Percentiles rank a stretch among this genome's conserved stretches.
Conservation (phyloP, 768 basidiomycete genomes). For the Nevesoporus exiguus region DNA sequence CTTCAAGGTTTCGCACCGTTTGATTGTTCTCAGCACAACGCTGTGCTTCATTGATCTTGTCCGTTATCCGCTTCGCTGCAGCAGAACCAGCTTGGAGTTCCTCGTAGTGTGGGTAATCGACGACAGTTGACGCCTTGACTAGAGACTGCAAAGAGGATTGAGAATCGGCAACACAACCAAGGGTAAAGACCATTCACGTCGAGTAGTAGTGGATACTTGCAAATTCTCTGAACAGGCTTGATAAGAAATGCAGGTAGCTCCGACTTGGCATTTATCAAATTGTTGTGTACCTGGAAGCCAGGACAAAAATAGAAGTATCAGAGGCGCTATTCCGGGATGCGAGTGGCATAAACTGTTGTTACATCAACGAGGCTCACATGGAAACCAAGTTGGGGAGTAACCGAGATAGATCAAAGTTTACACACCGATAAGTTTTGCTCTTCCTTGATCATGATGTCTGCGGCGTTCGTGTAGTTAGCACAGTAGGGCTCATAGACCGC, state of each 20-base stretch:
- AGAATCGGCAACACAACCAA: constrained; percentile 11
- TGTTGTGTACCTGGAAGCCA: constrained; percentile 60
- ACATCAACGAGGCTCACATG: constrained; percentile 23
- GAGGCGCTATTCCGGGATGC: constrained; percentile 19
- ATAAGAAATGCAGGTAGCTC: constrained; percentile 96
- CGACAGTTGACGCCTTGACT: constrained; percentile 63
- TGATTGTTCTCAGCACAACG: constrained; percentile 87
- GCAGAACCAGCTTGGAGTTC: constrained; percentile 83
- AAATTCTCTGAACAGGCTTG: constrained; percentile 97
- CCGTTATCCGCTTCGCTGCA: constrained; percentile 89
- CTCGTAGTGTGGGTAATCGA: constrained; percentile 66
- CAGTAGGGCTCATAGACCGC: constrained; percentile 96
- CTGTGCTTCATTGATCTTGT: constrained; percentile 94
- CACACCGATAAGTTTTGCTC: constrained; percentile 84
- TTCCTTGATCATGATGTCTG: constrained; percentile 80
- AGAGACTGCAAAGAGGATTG: constrained; percentile 48
- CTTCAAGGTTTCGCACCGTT: constrained; percentile 81
- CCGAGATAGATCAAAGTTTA: constrained; percentile 18
- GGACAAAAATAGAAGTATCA: constrained; percentile 11
- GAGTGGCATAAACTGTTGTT: constrained; percentile 17
- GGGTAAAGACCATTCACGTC: constrained; percentile 53
- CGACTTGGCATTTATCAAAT: constrained; percentile 84
- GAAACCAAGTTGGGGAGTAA: constrained; percentile 10
- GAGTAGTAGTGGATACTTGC: constrained; percentile 95
- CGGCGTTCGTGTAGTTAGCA: constrained; percentile 87